Conservation (phyloP, 2,329 filamentous ascomycete genomes). For the Ophiocordyceps robertsii region DNA sequence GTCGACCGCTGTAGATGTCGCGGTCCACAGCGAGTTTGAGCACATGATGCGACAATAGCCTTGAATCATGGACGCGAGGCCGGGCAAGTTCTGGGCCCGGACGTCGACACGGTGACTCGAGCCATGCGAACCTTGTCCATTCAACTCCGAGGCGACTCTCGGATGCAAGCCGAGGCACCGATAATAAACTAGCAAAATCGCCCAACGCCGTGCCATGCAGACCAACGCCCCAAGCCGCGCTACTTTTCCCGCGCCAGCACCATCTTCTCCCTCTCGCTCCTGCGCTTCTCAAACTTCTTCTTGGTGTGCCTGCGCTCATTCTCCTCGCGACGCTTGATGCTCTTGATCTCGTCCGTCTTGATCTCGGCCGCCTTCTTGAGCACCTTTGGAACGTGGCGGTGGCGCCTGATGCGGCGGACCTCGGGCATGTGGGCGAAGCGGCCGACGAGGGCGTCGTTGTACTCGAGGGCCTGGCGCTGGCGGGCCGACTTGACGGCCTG, state of each 20-base stretch:
- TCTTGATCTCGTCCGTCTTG: slow-evolving; percentile 76
- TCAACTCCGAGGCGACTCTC: no score
- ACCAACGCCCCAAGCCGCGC: neutral
- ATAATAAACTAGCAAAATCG: neutral
- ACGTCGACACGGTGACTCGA: no score
- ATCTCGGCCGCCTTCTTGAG: slow-evolving; percentile 95
- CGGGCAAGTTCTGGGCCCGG: no score
- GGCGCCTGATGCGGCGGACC: slow-evolving; percentile 76
- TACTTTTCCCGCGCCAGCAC: slow-evolving; percentile 54
- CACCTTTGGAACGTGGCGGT: slow-evolving; percentile 82
- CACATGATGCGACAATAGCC: neutral
- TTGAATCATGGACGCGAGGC: neutral
- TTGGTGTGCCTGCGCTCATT: slow-evolving; percentile 86
- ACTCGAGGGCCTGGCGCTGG: slow-evolving; percentile 80
- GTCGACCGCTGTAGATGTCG: no score
- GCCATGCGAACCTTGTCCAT: no score
- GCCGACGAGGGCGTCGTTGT: slow-evolving; percentile 72
- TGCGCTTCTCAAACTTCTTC: slow-evolving; percentile 62
- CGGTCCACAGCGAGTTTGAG: no score
- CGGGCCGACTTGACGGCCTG: slow-evolving; percentile 75
- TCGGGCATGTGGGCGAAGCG: slow-evolving; percentile 94
- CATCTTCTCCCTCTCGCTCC: slow-evolving; percentile 85
- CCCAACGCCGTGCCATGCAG: slow-evolving; percentile 1
- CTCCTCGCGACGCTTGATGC: slow-evolving; percentile 83
- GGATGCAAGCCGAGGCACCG: no score